A percentile compares a stretch with the other conserved stretches of the same genome.
Conservation (phyloP, 2,329 filamentous ascomycete species). For the Emergomyces pasteurianus region DNA sequence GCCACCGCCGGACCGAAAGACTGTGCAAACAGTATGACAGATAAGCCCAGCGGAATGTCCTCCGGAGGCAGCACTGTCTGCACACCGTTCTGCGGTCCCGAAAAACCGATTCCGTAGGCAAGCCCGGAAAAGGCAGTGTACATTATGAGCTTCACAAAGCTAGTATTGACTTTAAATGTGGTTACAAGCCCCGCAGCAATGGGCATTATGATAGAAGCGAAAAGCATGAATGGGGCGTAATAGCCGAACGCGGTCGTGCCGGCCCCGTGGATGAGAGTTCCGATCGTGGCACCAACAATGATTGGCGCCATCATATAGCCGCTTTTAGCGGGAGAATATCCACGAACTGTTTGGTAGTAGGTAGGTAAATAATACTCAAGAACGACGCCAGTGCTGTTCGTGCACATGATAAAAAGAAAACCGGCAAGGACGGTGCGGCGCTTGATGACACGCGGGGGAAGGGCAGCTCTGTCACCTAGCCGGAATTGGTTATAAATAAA, state of each 20-base stretch:
- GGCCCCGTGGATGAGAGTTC: constrained; percentile 20
- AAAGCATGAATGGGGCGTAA: neutral
- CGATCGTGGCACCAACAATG: constrained; percentile 14
- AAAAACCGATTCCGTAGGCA: constrained; percentile 21
- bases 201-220: neutral
- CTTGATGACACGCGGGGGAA: constrained; percentile 15
- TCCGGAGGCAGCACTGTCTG: constrained; percentile 17
- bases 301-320: constrained; percentile 19
- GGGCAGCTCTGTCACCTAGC: neutral
- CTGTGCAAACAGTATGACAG: constrained; percentile 26
- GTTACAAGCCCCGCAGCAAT: neutral
- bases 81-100: constrained; percentile 19
- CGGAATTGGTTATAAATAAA: neutral
- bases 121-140: constrained; percentile 25
- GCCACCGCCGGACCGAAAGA: constrained; percentile 35
- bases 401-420: constrained; percentile 14
- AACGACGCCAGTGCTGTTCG: constrained; percentile 15
- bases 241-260: neutral
- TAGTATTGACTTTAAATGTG: neutral
- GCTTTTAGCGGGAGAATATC: constrained; percentile 12
- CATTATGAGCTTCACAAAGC: neutral
- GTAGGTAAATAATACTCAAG: constrained; percentile 21
- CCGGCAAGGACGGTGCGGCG: constrained; percentile 16
- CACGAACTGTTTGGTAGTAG: constrained; percentile 23
- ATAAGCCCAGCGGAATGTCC: constrained; percentile 19